Conservation (phyloP, 129 eudicot species). For the Erigeron canadensis region DNA sequence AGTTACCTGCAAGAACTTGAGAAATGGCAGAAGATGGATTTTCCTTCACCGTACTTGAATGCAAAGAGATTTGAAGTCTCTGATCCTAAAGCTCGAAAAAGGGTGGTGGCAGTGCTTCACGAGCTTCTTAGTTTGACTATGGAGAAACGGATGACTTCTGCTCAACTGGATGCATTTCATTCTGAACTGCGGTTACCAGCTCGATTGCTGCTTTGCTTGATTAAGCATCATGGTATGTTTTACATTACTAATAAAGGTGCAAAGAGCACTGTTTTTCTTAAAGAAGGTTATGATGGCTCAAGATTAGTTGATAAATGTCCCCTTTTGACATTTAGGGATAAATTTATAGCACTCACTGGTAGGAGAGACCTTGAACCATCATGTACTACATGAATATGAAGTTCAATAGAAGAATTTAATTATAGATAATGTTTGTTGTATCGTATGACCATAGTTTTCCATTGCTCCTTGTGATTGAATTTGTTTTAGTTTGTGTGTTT, state of each 20-base stretch:
- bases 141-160: slow-evolving; percentile 85
- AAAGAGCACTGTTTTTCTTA: slow-evolving; percentile 74
- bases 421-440: not conserved
- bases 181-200: slow-evolving; percentile 69
- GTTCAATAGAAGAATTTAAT: slow-evolving; percentile 1
- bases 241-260: slow-evolving; percentile 86
- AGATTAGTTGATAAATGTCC: slow-evolving; percentile 69
- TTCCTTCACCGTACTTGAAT: slow-evolving; percentile 86
- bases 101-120: slow-evolving; percentile 85
- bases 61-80: slow-evolving; percentile 69
- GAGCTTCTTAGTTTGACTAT: slow-evolving; percentile 85
- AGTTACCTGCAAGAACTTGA: slow-evolving; percentile 76
- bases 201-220: slow-evolving; percentile 70
- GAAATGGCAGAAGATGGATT: slow-evolving; percentile 81
- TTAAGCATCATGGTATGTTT: slow-evolving; percentile 88
- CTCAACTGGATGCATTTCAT: slow-evolving; percentile 75
- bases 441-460: not conserved
- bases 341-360: slow-evolving; percentile 64
- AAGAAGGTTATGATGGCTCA: slow-evolving; percentile 91
- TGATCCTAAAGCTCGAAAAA: slow-evolving; percentile 78
- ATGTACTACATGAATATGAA: slow-evolving; percentile 23
- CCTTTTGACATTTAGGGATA: slow-evolving; percentile 52
- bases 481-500: not conserved
- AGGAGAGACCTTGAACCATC: slow-evolving; percentile 46
- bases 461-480: not conserved